phyloP scores from a whole-genome alignment of 2,329 filamentous ascomycete species.

The Onygena corvina region DNA sequence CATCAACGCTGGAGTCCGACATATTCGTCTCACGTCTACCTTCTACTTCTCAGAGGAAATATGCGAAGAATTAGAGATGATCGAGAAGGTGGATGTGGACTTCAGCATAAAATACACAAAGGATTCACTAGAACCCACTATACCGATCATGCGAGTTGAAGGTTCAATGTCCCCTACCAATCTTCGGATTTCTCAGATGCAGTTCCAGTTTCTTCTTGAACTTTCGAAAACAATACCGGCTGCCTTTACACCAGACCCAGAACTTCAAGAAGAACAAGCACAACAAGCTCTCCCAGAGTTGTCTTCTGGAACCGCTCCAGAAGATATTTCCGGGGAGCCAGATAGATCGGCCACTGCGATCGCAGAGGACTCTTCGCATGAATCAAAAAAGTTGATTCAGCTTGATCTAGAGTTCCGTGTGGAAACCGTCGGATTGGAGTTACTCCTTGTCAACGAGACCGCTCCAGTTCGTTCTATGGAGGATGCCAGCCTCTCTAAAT shows the following conservation, averaged over 20 bases:
- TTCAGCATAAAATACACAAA: conserved; percentile 89
- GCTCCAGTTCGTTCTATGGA: conserved; percentile 68
- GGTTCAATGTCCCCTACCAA: conserved; percentile 91
- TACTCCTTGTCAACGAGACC: conserved; percentile 64
- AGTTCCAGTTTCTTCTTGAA: conserved; percentile 79
- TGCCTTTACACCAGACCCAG: conserved; percentile 65
- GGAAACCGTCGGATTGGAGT: conserved; percentile 73
- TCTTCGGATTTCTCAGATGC: conserved; percentile 74
- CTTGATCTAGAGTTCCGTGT: conserved; percentile 85
- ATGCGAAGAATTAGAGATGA: conserved; percentile 83
- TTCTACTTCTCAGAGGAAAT: conserved; percentile 64
- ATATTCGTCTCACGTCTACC: conserved; percentile 79
- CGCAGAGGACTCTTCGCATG: conserved; percentile 24
- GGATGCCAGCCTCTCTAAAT: conserved; percentile 74
- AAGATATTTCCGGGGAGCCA: conserved; percentile 16
- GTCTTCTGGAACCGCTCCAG: conserved; percentile 15
- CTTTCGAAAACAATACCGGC: conserved; percentile 77
- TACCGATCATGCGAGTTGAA: conserved; percentile 84
- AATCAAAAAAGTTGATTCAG: conserved; percentile 72
- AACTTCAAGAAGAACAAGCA: conserved; percentile 60
- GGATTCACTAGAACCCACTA: conserved; percentile 61
- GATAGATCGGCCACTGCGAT: conserved; percentile 11
- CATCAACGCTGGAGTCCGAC: conserved; percentile 78
- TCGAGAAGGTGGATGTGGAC: conserved; percentile 88
- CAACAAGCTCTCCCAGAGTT: conserved; percentile 56